Evolutionary conservation across 805 yeast species (phyloP).

Genomic region (Cephaloascus albidus): DNA sequence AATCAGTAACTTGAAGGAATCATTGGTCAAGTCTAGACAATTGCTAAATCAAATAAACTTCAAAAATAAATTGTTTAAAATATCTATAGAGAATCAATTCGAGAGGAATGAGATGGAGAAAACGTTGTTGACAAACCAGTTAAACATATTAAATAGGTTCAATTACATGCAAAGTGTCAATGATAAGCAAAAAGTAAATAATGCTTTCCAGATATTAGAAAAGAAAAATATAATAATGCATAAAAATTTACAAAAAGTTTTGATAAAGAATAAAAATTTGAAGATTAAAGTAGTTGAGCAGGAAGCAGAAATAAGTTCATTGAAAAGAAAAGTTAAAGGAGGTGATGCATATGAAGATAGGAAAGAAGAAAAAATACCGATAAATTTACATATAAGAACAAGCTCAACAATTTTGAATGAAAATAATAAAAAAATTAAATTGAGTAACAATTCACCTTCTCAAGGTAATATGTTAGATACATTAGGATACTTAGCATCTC

Average conservation of each 20-base stretch:
- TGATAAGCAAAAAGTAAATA: background rate
- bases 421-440: too few relatives aligned
- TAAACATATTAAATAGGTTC: background rate
- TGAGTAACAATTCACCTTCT: background rate
- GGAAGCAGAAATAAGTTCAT: background rate
- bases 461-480: conserved; percentile 31
- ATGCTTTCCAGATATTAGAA: background rate
- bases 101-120: background rate
- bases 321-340: background rate
- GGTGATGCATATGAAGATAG: background rate
- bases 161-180: background rate
- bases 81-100: background rate
- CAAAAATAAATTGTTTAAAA: background rate
- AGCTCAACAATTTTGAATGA: background rate
- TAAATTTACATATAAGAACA: background rate
- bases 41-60: background rate
- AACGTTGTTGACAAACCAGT: background rate
- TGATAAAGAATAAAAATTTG: background rate
- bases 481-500: conserved; percentile 45
- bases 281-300: background rate
- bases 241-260: background rate
- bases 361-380: too few relatives aligned
- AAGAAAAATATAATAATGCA: background rate
- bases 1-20: background rate
- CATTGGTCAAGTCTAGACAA: background rate